Percentiles rank a stretch among this genome's conserved stretches.
These are phyloP conservation scores for Tulasnella sp. DNA, from an alignment of 768 basidiomycete genomes.

Conservation along the genomic window DNA sequence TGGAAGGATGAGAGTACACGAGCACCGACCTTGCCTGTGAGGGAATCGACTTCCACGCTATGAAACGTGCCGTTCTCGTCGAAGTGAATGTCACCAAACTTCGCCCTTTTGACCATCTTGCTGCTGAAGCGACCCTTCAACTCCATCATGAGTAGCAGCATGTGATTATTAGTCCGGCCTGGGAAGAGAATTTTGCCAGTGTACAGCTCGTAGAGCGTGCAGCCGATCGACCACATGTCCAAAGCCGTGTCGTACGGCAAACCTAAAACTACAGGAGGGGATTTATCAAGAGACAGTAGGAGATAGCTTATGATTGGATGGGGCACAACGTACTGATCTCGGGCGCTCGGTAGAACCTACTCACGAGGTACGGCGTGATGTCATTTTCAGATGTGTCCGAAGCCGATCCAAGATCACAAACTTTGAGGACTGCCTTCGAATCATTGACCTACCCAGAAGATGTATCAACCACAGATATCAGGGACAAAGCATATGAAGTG, in stretches of 20 bases:
- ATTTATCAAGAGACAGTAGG: neutral
- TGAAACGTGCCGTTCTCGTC: slow-evolving; percentile 82
- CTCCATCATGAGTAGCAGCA: slow-evolving; percentile 97
- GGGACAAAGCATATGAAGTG: neutral
- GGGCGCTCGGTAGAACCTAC: slow-evolving; percentile 94
- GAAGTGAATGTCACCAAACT: slow-evolving; percentile 87
- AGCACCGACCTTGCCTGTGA: slow-evolving; percentile 58
- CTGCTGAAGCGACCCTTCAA: slow-evolving; percentile 87
- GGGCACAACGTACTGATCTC: slow-evolving; percentile 72
- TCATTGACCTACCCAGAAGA: slow-evolving; percentile 83
- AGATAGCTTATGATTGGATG: slow-evolving; percentile 18
- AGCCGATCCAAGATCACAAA: slow-evolving; percentile 96
- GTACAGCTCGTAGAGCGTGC: slow-evolving; percentile 92
- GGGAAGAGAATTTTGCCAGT: slow-evolving; percentile 97
- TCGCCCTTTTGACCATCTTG: slow-evolving; percentile 89
- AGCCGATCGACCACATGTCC: slow-evolving; percentile 95
- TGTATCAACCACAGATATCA: neutral
- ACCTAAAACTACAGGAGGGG: slow-evolving; percentile 60
- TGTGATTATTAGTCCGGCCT: slow-evolving; percentile 93
- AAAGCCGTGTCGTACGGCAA: slow-evolving; percentile 88
- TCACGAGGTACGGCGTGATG: slow-evolving; percentile 95
- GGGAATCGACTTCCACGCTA: slow-evolving; percentile 71
- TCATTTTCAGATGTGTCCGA: slow-evolving; percentile 91
- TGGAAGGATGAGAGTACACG: slow-evolving; percentile 17
- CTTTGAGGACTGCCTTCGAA: slow-evolving; percentile 81